These are phyloP conservation scores for Stentor roeselii DNA, from an alignment of 73 alveolate species.

Conservation along the genomic window DNA sequence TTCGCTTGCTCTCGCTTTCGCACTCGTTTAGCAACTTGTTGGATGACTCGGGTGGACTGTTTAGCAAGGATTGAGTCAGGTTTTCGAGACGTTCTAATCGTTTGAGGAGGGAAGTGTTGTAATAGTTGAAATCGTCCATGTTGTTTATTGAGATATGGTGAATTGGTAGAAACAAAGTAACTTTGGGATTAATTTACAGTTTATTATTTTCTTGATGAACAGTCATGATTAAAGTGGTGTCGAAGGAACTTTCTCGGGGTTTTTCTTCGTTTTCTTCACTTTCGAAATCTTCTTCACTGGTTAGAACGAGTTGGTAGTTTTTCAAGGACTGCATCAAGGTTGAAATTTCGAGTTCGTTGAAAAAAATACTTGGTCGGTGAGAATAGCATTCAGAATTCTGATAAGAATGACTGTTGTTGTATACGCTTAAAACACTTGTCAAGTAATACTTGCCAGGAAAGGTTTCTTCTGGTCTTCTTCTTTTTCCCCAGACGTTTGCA, in stretches of 20 bases:
- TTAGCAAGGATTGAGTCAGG: background rate
- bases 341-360: no score
- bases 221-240: background rate
- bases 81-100: background rate
- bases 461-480: background rate
- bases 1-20: background rate
- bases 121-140: constrained; percentile 6
- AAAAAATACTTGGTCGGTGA: no score
- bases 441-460: background rate
- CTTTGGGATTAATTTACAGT: no score
- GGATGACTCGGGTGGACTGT: no score
- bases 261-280: background rate
- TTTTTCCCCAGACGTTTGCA: background rate
- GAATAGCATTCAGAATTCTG: no score
- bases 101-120: background rate
- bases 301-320: background rate
- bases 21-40: background rate
- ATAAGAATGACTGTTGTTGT: no score
- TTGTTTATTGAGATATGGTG: no score
- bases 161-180: no score
- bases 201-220: no score
- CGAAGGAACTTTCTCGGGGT: background rate
- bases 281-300: background rate
- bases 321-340: no score
- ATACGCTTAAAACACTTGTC: no score